A percentile compares a stretch with the other conserved stretches of the same genome.
Conservation (phyloP, 768 basidiomycete species). For the Tricholomella constricta region DNA sequence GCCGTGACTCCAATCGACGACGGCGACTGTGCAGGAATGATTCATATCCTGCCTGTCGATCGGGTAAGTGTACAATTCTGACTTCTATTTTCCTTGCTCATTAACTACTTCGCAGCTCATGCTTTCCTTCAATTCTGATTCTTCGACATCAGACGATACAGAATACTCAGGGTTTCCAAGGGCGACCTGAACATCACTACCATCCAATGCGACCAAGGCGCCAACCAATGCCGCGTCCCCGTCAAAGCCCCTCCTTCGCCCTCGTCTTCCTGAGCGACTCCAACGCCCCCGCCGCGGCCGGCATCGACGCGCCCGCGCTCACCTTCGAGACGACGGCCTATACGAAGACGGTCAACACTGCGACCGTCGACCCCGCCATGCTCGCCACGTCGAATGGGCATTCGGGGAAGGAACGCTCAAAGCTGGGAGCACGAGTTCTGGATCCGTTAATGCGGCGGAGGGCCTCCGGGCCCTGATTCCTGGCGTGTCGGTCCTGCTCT, state of each 20-base stretch:
- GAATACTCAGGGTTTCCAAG: too few species aligned
- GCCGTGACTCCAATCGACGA: too few species aligned
- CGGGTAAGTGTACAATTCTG: too few species aligned
- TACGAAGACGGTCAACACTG: conserved; percentile 58
- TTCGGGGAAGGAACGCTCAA: conserved; percentile 26
- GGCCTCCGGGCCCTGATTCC: not conserved
- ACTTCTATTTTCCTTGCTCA: too few species aligned
- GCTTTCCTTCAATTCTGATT: too few species aligned
- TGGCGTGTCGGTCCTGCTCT: not conserved
- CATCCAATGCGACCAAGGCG: conserved; percentile 1
- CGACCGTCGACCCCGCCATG: conserved; percentile 52
- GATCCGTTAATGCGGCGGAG: conserved; percentile 22
- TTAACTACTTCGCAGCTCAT: too few species aligned
- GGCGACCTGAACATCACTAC: not conserved
- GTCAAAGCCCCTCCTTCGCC: conserved; percentile 72
- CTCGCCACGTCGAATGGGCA: conserved; percentile 58
- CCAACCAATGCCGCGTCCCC: conserved; percentile 51
- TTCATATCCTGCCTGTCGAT: too few species aligned
- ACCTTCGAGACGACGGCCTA: conserved; percentile 55
- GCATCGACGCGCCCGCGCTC: not conserved
- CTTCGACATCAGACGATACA: too few species aligned
- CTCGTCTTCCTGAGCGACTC: conserved; percentile 66
- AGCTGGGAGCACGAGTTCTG: conserved; percentile 34
- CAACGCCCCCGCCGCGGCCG: not conserved
- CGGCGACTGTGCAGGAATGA: too few species aligned